phyloP scores from a whole-genome alignment of 179 eudicot genomes.

The Silene noctiflora region DNA sequence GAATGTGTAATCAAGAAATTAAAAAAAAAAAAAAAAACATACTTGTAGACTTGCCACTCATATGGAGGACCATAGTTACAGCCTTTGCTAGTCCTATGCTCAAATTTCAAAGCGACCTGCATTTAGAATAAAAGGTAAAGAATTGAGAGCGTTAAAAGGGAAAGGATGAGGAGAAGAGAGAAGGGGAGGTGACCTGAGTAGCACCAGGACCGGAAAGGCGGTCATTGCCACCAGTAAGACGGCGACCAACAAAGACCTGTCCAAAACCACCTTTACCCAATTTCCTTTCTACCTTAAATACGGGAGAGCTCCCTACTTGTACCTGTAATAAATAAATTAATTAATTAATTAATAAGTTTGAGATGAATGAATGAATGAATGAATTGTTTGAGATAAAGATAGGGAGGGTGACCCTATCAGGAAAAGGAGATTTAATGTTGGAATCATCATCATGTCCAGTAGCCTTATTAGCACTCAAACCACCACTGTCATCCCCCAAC shows the following conservation, averaged over 20 bases:
- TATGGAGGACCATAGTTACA: slow-evolving; percentile 89
- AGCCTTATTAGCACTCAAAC: slow-evolving; percentile 75
- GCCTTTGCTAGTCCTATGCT: slow-evolving; percentile 87
- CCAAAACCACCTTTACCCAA: slow-evolving; percentile 94
- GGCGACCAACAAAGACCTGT: slow-evolving; percentile 85
- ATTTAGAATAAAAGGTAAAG: too few species aligned
- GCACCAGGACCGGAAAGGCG: slow-evolving; percentile 61
- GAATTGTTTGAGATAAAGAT: too few species aligned
- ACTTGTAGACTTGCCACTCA: slow-evolving; percentile 97
- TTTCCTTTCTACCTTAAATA: slow-evolving; percentile 68
- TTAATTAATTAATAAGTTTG: too few species aligned
- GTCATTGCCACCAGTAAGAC: slow-evolving; percentile 59
- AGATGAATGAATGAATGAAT: too few species aligned
- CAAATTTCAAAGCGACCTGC: slow-evolving; percentile 62
- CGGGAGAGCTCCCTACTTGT: slow-evolving; percentile 80
- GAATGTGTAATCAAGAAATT: background rate
- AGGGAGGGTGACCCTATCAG: slow-evolving; percentile 43
- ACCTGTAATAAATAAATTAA: too few species aligned
- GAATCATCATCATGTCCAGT: slow-evolving; percentile 59
- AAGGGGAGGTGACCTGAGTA: slow-evolving; percentile 41
- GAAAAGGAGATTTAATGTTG: slow-evolving; percentile 52
- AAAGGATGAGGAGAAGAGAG: too few species aligned
- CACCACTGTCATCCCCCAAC: slow-evolving; percentile 87
- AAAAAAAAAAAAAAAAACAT: too few species aligned
- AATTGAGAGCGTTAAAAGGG: too few species aligned